phyloP scores from a whole-genome alignment of 257 asterid genomes.

The Ehretia macrophylla region DNA sequence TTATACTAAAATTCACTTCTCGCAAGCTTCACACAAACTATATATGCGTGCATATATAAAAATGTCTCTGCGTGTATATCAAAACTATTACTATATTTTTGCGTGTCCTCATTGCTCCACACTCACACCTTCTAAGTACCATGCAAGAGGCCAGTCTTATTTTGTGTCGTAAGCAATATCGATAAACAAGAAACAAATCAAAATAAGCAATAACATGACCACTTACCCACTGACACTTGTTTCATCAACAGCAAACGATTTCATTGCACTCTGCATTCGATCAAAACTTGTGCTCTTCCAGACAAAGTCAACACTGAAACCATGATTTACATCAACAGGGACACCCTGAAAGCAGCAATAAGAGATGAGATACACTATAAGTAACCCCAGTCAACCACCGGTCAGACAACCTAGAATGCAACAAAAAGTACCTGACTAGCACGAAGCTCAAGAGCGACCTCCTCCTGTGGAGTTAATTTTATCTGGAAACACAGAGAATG shows the following conservation, averaged over 20 bases:
- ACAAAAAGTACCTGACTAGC: constrained; percentile 65
- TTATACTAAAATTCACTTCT: too few relatives aligned
- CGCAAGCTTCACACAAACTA: too few relatives aligned
- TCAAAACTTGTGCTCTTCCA: constrained; percentile 99
- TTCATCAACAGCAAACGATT: constrained; percentile 96
- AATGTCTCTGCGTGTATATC: too few relatives aligned
- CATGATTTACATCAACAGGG: constrained; percentile 87
- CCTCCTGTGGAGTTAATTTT: constrained; percentile 94
- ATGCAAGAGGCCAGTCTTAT: too few relatives aligned
- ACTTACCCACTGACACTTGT: constrained; percentile 99
- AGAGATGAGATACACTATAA: not conserved
- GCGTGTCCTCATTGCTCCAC: too few relatives aligned
- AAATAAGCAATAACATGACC: constrained; percentile 2
- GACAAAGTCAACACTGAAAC: constrained; percentile 93
- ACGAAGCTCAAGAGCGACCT: constrained; percentile 99
- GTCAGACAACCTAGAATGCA: not conserved
- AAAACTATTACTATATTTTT: too few relatives aligned
- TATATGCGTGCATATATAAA: too few relatives aligned
- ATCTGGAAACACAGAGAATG: constrained; percentile 35
- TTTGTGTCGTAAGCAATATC: not conserved
- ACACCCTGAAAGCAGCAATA: constrained; percentile 53
- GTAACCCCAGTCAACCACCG: not conserved
- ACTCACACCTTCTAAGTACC: too few relatives aligned
- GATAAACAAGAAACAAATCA: not conserved
- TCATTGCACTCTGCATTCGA: constrained; percentile 99